Base-by-base conservation (phyloP, 768 basidiomycete species). In the Amanita inopinata region DNA sequence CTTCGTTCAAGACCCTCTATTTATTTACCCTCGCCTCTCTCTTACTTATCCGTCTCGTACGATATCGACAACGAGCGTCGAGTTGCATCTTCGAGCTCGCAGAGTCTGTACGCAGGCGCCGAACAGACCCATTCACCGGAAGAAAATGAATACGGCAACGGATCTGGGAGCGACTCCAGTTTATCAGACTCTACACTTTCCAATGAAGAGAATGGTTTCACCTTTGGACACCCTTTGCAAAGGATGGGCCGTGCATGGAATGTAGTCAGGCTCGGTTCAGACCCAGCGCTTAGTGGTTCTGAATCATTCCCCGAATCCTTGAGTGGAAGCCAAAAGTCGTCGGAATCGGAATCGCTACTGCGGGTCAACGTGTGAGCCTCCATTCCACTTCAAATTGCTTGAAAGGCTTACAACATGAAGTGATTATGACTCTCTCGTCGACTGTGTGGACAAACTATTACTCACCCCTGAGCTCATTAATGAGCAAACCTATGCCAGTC, bases 131-230 rank as follows among this genome's bases (percentile, higher is more conserved):
- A 24, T 5, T 38, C 38, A 11, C 38, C 24, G 3, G 38, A 38
- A 5, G 15, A 38, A 28, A 11, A n/a, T 25, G 10, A 25, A n/a
- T 25, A 25, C 12, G 23, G 23, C 23, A 24, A n/a, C 24, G 24
- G 44, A 36, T 55, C 59, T 23, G 53, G 56, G 14, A 43, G 48
- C 5, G 53, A 57, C 9, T 51, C 47, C 37, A 49, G 42, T 18
- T 53, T 51, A 6, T 61, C 60, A 24, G 59, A 64, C 33, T 52
- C 58, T 0, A 64, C 64, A 7, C 53, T 63, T 12, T 62, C 63
- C 15, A 57, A 64, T 30, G 32, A 28, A 4, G 60, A 54, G 23
- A 24, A 15, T 20, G 19, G 33, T 35, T 6, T 20, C 9, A 6
- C 7, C 33, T 61, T 64, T 49, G 63, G 63, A 17, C 54, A 61